Evolutionary conservation across 805 yeast species (phyloP), one percentile per base, ranked within the genome.

Genomic region (Kuraishia ogatae): DNA sequence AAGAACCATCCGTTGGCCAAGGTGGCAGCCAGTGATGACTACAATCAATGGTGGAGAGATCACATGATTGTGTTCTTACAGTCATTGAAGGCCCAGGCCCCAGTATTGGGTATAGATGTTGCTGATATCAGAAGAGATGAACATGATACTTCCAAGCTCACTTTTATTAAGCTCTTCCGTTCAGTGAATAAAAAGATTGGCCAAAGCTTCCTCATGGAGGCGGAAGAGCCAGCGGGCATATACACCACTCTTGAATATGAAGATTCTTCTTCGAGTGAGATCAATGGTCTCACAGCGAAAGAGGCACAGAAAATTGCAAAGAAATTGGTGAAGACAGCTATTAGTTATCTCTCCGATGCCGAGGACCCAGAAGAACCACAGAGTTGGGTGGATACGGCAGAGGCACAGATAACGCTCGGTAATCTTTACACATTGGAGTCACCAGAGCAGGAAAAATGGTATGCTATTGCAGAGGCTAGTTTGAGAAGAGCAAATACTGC

Each of bases 321-420:
- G 46, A 69, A 72, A 1, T 67, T 76, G 39, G 78, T 83, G 11
- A 61, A 66, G 10, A 70, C 68, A 20, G 96, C 96, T 0, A 72
- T 87, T 24, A 71, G 74, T 46, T 80, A 80, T 62, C 72, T 91
- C 54, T 69, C 74, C 54, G 70, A 73, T 54, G 85, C 91, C 0
- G 81, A 84, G 66, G 82, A 82, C 53, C 83, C 81, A 20, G 88
- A 84, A 50, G 89, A 86, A 48, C 96, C 96, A 0, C 85, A 84
- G 56, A 76, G 87, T 4, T 87, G 93, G 89, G 96, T 85, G 13
- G 80, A 82, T 63, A 77, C 87, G 50, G 97, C 97, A 0, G 98
- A 93, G 68, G 92, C 96, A 1, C 74, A 82, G 63, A 89, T 93
- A 39, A 81, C 87, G 17, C 71, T 88, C 60, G 97, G 92, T 17